phyloP scores from a whole-genome alignment of 441 rosid species.

The Lepidium campestre region DNA sequence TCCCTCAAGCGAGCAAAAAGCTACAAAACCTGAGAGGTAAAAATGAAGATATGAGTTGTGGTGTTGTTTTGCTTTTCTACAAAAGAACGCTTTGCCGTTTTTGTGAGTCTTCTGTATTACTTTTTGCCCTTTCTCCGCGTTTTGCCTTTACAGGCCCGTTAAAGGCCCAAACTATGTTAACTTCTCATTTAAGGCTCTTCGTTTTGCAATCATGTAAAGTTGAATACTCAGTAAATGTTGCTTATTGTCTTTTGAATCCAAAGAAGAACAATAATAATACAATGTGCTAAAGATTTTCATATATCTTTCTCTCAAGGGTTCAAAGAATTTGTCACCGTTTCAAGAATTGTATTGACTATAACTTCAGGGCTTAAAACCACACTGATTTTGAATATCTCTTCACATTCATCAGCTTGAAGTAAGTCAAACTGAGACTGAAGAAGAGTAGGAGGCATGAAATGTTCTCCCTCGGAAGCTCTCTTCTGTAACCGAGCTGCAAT shows the following conservation, averaged over 20 bases:
- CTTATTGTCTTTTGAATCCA: neutral
- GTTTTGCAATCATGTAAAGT: neutral
- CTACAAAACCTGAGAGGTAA: neutral
- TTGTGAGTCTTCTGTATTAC: neutral
- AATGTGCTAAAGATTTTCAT: neutral
- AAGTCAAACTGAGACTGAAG: constrained; percentile 74
- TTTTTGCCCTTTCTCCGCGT: neutral
- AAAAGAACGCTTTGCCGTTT: constrained; percentile 1
- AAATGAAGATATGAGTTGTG: neutral
- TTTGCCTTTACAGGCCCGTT: neutral
- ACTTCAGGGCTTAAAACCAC: constrained; percentile 42
- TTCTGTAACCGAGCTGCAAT: constrained; percentile 45
- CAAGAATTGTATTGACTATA: constrained; percentile 32
- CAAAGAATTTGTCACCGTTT: neutral
- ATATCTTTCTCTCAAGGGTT: neutral
- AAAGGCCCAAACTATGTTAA: too few species aligned
- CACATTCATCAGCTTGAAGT: constrained; percentile 48
- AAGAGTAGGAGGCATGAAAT: constrained; percentile 73
- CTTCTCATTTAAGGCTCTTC: neutral
- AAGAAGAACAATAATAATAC: neutral
- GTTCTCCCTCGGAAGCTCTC: constrained; percentile 62
- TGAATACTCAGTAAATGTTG: neutral
- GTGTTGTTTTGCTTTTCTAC: neutral
- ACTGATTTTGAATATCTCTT: constrained; percentile 49
- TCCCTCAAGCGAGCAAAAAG: neutral